Evolutionary conservation across 257 asterid genomes (phyloP).

Genomic region (Nicotiana benthamiana): DNA sequence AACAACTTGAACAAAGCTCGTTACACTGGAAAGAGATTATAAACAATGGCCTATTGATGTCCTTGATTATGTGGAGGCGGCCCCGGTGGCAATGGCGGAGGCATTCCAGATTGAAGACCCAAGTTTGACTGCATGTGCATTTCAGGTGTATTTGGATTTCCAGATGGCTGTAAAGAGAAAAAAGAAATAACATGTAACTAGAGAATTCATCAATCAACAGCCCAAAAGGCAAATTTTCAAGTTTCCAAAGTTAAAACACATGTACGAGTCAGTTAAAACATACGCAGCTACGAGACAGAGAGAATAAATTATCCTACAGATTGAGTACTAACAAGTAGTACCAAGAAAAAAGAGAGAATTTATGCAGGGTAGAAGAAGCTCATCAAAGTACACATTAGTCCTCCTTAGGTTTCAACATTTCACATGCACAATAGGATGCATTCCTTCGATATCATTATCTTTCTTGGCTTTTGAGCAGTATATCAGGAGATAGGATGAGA

Average conservation of each 20-base stretch:
- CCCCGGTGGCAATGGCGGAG: slow-evolving; percentile 94
- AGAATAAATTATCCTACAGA: not conserved
- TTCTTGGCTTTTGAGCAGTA: not conserved
- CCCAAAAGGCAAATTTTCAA: not conserved
- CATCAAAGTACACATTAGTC: not conserved
- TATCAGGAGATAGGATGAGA: not conserved
- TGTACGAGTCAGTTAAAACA: not conserved
- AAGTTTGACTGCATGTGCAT: slow-evolving; percentile 49
- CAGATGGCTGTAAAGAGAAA: slow-evolving; percentile 41
- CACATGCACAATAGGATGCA: not conserved
- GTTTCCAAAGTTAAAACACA: not conserved
- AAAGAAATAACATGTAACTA: not conserved
- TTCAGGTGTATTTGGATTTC: slow-evolving; percentile 62
- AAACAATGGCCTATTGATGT: slow-evolving; percentile 32
- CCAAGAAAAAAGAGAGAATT: not conserved
- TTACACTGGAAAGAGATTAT: not conserved
- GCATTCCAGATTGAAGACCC: slow-evolving; percentile 60
- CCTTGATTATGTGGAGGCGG: slow-evolving; percentile 88
- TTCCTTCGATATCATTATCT: not conserved
- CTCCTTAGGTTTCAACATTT: not conserved
- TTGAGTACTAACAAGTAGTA: not conserved
- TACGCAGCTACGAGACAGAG: not conserved
- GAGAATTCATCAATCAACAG: not conserved
- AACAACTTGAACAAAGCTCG: not conserved
- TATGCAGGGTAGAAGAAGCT: not conserved